Conservation (phyloP, 1,139 yeast genomes). For the Pichia sp. region DNA sequence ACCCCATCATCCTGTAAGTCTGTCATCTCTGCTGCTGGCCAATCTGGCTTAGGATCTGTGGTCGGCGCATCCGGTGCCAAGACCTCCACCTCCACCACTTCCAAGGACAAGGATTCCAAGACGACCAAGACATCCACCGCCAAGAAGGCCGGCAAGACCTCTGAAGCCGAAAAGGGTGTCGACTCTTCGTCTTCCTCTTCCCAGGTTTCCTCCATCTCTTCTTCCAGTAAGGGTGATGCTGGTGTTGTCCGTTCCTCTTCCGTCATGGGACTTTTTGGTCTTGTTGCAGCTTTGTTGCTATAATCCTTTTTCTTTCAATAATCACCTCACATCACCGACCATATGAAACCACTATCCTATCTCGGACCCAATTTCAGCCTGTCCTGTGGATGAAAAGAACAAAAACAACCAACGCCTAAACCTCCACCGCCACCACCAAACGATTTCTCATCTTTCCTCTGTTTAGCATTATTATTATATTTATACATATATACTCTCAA, state of each 20-base stretch:
- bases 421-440: background rate
- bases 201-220: slow-evolving; percentile 7
- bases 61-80: slow-evolving; percentile 26
- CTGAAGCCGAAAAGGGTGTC: slow-evolving; percentile 2
- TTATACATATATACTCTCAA: background rate
- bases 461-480: background rate
- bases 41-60: slow-evolving; percentile 33
- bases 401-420: too few species aligned
- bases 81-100: background rate
- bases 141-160: slow-evolving; percentile 26
- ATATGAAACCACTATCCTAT: background rate
- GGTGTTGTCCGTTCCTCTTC: slow-evolving; percentile 9
- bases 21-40: slow-evolving; percentile 35
- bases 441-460: background rate
- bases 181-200: slow-evolving; percentile 16
- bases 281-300: slow-evolving; percentile 10
- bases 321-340: background rate
- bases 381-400: background rate
- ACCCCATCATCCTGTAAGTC: slow-evolving; percentile 2
- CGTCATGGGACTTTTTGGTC: slow-evolving; percentile 11
- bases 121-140: slow-evolving; percentile 10
- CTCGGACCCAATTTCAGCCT: background rate
- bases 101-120: background rate
- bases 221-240: slow-evolving; percentile 13
- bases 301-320: slow-evolving; percentile 27